Base-by-base conservation (phyloP, 768 basidiomycete species). In the Flagelloscypha sp. region DNA sequence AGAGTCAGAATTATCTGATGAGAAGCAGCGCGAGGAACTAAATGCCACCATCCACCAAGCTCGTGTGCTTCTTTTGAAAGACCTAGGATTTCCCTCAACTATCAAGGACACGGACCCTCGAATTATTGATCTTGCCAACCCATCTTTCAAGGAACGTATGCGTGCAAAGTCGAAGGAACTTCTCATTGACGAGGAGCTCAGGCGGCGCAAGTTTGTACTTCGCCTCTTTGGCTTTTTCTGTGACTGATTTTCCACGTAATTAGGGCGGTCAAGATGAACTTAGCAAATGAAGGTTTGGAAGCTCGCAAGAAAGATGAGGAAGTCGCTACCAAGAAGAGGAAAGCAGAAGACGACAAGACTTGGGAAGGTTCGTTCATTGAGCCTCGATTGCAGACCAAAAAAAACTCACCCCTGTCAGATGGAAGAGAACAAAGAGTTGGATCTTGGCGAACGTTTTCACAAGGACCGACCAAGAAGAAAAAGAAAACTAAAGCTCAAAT, bases 261-360 rank as follows among this genome's bases (percentile, higher is more conserved):
- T 44, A 89, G 87, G 51, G 85, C 88, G 1, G 61, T 89, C 48
- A 90, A 90, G 66, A 78, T 89, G 77, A 88, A 88, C 52, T 57
- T 92, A 37, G 88, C 88, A 6, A 92, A 92, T 47, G 88, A 92
- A 56, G 89, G 89, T 3, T 63, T 92, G 4, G 90, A 94, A 53
- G 92, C 92, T n/a, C 72, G 80, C 48, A 86, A 83, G 68, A 90
- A 88, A 53, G 90, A 95, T 35, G 87, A 89, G 38, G 92, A 92
- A 46, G 68, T 83, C 8, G 59, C 67, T 16, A 49, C 75, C 23
- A 78, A 59, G 62, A 94, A 94, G 57, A 72, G 90, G 36, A 94
- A 94, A 59, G 82, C 71, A 1, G 88, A 93, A 47, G 86, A 92
- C 5, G 87, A 93, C 47, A 83, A 79, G 47, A 62, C 57, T 17